Base-by-base conservation (phyloP, 768 basidiomycete genomes). In the Phaffia australis region DNA sequence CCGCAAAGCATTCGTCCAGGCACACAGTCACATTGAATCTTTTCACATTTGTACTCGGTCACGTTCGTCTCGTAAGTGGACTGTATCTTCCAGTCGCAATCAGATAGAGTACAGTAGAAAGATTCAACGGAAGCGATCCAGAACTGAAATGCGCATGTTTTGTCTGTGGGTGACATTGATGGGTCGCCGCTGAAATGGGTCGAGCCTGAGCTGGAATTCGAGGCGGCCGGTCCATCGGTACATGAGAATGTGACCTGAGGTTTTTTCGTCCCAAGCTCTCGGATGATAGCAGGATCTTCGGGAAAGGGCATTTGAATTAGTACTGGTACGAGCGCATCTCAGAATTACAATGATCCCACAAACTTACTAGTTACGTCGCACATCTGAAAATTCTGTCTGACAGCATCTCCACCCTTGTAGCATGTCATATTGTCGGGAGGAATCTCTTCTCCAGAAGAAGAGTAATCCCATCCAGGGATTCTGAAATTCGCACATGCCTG, bases 241-340 rank as follows among this genome's bases (percentile, higher is more conserved):
- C 95, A 99, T 70, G 87, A 86, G 76, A 99, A 99, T 0, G 95
- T 98, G 1, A 97, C 93, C 75, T 98, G 93, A 0, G 94, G 93
- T 23, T 89, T 87, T 65, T 75, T 75, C 11, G 47, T 51, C 11
- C 57, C 63, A 48, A 69, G 67, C 63, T 69, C 62, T 25, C 62
- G 63, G 57, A 69, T 64, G 67, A 69, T 69, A 27, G 67, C 56
- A 6, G 67, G 67, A 51, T 69, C 67, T 68, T 56, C 9, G 4
- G 50, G 27, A 16, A 27, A 54, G 18, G 18, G n/a, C n/a, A n/a
- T n/a, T n/a, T n/a, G n/a, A n/a, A n/a, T n/a, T n/a, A n/a, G n/a
- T n/a, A n/a, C n/a, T n/a, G n/a, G n/a, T n/a, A n/a, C n/a, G n/a
- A n/a, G n/a, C 54, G 18, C 18, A 51, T 11, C 3, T 61, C 48